phyloP scores from a whole-genome alignment of 352 stramenopile species.

The Globisporangium recalcitrans region DNA sequence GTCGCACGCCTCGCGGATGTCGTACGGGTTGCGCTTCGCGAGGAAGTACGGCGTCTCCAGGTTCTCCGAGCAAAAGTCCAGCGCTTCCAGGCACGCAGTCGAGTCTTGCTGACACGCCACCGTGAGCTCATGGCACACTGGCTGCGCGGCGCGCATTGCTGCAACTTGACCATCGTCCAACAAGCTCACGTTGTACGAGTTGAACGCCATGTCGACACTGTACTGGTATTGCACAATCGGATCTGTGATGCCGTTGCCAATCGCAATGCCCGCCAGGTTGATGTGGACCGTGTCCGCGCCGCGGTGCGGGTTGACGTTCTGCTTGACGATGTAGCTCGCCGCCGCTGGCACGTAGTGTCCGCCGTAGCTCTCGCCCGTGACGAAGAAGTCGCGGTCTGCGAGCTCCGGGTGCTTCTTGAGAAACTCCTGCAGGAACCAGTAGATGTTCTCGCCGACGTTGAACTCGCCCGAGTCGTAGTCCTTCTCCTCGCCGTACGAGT shows the following conservation, averaged over 20 bases:
- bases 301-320: conserved; percentile 13
- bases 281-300: conserved; percentile 18
- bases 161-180: conserved; percentile 33
- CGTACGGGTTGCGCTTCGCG: conserved; percentile 63
- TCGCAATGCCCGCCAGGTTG: conserved; percentile 47
- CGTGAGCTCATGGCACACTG: conserved; percentile 54
- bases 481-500: conserved; percentile 23
- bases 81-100: conserved; percentile 34
- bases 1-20: conserved; percentile 55
- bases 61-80: conserved; percentile 52
- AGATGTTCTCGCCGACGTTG: conserved; percentile 38
- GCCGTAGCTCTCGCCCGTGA: conserved; percentile 39
- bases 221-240: conserved; percentile 60
- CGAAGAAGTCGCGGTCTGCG: conserved; percentile 29
- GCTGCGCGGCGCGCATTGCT: conserved; percentile 49
- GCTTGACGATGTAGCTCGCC: conserved; percentile 24
- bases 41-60: conserved; percentile 45
- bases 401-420: conserved; percentile 30
- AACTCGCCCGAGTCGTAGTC: conserved; percentile 30
- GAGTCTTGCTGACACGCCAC: conserved; percentile 43
- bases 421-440: conserved; percentile 41
- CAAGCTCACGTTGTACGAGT: conserved; percentile 68
- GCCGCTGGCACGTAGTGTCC: conserved; percentile 36
- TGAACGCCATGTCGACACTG: conserved; percentile 64
- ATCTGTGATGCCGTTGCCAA: conserved; percentile 79